Evolutionary conservation across 352 stramenopile species (phyloP).

Genomic region (Blastocystis sp.): DNA sequence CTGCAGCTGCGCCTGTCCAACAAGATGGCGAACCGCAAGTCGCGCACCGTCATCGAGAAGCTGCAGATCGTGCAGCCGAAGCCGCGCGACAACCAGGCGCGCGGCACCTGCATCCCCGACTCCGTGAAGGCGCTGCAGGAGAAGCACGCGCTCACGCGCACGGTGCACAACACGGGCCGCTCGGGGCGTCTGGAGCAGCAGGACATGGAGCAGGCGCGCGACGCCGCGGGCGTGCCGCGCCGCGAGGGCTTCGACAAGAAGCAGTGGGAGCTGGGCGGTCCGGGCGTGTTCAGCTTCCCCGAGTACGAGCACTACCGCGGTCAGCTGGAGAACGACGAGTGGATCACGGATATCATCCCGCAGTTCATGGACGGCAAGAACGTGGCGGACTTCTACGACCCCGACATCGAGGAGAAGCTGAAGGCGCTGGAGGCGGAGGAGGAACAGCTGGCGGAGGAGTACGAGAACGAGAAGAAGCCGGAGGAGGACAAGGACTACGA

Average conservation of each 20-base stretch:
- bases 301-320: slow-evolving; percentile 88
- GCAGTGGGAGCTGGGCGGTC: neutral
- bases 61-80: slow-evolving; percentile 90
- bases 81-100: slow-evolving; percentile 83
- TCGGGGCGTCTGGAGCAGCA: slow-evolving; percentile 28
- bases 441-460: neutral
- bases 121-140: slow-evolving; percentile 83
- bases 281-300: neutral
- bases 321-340: slow-evolving; percentile 88
- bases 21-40: slow-evolving; percentile 89
- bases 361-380: slow-evolving; percentile 99
- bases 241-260: neutral
- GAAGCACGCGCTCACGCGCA: slow-evolving; percentile 61
- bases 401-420: slow-evolving; percentile 80
- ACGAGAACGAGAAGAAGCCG: neutral
- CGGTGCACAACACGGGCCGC: slow-evolving; percentile 1
- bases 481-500: slow-evolving; percentile 9
- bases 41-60: slow-evolving; percentile 90
- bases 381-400: slow-evolving; percentile 96
- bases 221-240: neutral
- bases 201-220: too few relatives aligned
- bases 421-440: neutral
- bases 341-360: slow-evolving; percentile 91
- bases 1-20: slow-evolving; percentile 87
- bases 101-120: slow-evolving; percentile 86